Conservation (phyloP, 345 rosid species). For the Aquilaria yunnanensis region DNA sequence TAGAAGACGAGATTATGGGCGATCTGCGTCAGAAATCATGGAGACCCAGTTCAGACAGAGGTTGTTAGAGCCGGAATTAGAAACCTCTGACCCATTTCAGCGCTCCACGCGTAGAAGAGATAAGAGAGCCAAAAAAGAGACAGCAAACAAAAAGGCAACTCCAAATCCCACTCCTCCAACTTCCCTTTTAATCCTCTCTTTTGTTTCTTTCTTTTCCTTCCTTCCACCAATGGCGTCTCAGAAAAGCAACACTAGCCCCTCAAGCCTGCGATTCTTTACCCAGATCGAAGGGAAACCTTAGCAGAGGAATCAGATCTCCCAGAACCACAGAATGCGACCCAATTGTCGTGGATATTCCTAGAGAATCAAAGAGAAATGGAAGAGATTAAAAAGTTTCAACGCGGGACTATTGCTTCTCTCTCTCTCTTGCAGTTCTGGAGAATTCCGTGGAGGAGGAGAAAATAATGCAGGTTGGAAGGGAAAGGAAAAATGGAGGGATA, state of each 20-base stretch:
- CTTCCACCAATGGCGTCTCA: conserved; percentile 20
- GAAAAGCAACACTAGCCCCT: conserved; percentile 3
- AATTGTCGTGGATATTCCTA: not conserved
- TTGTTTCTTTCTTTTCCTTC: conserved; percentile 2
- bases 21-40: conserved; percentile 34
- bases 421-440: conserved; percentile 29
- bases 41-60: conserved; percentile 33
- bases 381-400: conserved; percentile 10
- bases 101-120: conserved; percentile 35
- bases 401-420: not conserved
- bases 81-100: conserved; percentile 15
- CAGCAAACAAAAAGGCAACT: not conserved
- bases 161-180: no score
- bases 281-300: not conserved
- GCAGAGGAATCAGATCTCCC: conserved; percentile 12
- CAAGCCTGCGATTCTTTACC: conserved; percentile 9
- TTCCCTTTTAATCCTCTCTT: conserved; percentile 1
- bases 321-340: conserved; percentile 5
- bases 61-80: conserved; percentile 17
- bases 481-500: conserved; percentile 15
- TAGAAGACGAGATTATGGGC: conserved; percentile 6
- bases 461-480: not conserved
- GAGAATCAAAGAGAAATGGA: conserved; percentile 15
- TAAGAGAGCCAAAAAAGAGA: conserved; percentile 6
- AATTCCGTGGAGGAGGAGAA: conserved; percentile 26